These are phyloP conservation scores for Bruguiera hainesii DNA, from an alignment of 441 rosid species.

Conservation along the genomic window DNA sequence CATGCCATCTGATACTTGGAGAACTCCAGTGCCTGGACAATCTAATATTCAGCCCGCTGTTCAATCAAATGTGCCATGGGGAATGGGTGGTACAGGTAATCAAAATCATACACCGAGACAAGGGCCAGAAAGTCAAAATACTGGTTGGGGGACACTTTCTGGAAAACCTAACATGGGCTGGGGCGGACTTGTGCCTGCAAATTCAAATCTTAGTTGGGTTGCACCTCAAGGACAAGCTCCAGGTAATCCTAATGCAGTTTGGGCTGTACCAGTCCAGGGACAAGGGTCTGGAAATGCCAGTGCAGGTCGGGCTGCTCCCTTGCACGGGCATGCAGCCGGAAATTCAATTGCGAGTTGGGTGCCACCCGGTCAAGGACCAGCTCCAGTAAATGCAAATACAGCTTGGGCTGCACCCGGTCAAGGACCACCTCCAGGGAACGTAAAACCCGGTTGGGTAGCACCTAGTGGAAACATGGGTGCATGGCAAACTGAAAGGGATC, in stretches of 20 bases:
- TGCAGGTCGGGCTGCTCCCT: conserved; percentile 40
- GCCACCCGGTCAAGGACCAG: conserved; percentile 52
- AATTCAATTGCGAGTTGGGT: conserved; percentile 43
- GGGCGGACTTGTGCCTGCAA: conserved; percentile 51
- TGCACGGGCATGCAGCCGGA: conserved; percentile 37
- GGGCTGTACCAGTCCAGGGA: conserved; percentile 43
- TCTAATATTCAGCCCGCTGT: conserved; percentile 41
- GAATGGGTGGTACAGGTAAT: conserved; percentile 34
- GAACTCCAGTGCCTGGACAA: conserved; percentile 51
- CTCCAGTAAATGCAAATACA: conserved; percentile 32
- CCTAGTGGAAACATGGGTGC: conserved; percentile 38
- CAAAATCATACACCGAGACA: conserved; percentile 31
- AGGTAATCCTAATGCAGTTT: conserved; percentile 38
- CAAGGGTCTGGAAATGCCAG: conserved; percentile 38
- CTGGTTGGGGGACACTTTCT: conserved; percentile 46
- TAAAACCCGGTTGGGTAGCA: conserved; percentile 36
- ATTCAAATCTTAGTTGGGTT: conserved; percentile 49
- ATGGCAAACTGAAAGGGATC: conserved; percentile 59
- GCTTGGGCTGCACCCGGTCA: conserved; percentile 57
- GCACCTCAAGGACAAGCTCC: conserved; percentile 40
- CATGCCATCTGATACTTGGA: conserved; percentile 61
- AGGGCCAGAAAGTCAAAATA: conserved; percentile 41
- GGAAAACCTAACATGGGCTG: conserved; percentile 56
- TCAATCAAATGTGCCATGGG: conserved; percentile 44
- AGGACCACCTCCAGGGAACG: conserved; percentile 36